A percentile compares a stretch with the other conserved stretches of the same genome.
Evolutionary conservation across 495 filamentous ascomycete species (phyloP).

Genomic region (Trichocladium antarcticum): DNA sequence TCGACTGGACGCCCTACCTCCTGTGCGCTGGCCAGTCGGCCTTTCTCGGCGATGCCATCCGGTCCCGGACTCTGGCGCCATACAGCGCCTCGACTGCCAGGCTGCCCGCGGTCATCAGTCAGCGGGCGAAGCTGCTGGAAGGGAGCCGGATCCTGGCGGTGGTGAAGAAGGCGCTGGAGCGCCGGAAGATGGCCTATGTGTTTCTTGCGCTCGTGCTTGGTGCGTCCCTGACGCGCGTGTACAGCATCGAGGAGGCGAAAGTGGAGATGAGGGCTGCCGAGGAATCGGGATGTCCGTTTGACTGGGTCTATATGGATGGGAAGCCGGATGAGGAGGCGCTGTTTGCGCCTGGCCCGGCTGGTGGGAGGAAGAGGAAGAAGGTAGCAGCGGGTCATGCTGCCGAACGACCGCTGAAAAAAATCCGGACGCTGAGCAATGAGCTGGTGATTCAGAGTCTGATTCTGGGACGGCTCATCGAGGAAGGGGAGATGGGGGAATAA

Average conservation of each 20-base stretch:
- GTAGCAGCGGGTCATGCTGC: constrained; percentile 18
- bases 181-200: constrained; percentile 43
- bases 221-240: constrained; percentile 53
- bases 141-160: constrained; percentile 65
- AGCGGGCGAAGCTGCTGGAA: constrained; percentile 50
- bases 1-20: constrained; percentile 74
- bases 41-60: constrained; percentile 64
- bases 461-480: constrained; percentile 63
- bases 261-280: constrained; percentile 44
- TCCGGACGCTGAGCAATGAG: constrained; percentile 66
- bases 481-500: constrained; percentile 34
- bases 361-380: constrained; percentile 37
- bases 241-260: constrained; percentile 52
- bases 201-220: constrained; percentile 76
- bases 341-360: constrained; percentile 17
- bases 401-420: constrained; percentile 34
- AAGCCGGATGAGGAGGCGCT: constrained; percentile 19
- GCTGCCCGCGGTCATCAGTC: constrained; percentile 45
- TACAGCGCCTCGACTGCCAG: constrained; percentile 48
- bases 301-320: constrained; percentile 71
- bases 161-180: constrained; percentile 52
- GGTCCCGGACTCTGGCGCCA: constrained; percentile 54
- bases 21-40: constrained; percentile 73
- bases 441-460: constrained; percentile 90
- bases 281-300: constrained; percentile 45